phyloP scores from a whole-genome alignment of 306 rosid species.

The Castanea sativa region DNA sequence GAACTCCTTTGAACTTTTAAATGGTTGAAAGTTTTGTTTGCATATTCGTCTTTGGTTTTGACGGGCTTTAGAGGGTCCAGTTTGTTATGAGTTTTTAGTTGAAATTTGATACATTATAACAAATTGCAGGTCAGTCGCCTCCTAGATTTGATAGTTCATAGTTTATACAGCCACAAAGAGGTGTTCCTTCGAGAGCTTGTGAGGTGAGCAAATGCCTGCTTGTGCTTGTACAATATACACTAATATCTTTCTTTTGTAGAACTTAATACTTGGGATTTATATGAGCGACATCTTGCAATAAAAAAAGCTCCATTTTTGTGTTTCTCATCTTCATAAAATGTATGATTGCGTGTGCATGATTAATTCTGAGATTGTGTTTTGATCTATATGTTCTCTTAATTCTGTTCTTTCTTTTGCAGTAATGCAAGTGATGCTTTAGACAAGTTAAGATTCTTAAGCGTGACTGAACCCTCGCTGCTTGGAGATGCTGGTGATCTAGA shows the following conservation, averaged over 20 bases:
- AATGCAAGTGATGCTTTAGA: conserved; percentile 97
- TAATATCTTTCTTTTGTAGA: conserved; percentile 1
- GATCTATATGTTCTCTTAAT: background rate
- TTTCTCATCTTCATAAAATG: background rate
- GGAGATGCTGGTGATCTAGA: conserved; percentile 85
- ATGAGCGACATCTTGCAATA: background rate
- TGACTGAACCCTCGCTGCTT: conserved; percentile 91
- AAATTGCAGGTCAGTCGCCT: conserved; percentile 73
- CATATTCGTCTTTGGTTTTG: background rate
- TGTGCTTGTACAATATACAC: background rate
- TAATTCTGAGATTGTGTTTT: background rate
- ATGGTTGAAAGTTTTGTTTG: background rate
- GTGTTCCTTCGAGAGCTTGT: conserved; percentile 92
- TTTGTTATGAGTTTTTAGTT: background rate
- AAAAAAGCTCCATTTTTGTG: background rate
- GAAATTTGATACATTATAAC: conserved; percentile 16
- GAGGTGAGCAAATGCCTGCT: conserved; percentile 44
- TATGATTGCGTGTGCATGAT: background rate
- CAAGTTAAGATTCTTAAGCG: conserved; percentile 94
- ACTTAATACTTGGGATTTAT: background rate
- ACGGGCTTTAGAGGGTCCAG: background rate
- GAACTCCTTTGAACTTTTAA: background rate
- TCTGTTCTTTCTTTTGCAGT: conserved; percentile 31
- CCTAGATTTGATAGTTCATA: conserved; percentile 91
- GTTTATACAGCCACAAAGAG: conserved; percentile 91